Percentiles rank a stretch among this genome's conserved stretches.
Evolutionary conservation across 306 rosid genomes (phyloP).

Genomic region (Amphicarpaea edgeworthii): DNA sequence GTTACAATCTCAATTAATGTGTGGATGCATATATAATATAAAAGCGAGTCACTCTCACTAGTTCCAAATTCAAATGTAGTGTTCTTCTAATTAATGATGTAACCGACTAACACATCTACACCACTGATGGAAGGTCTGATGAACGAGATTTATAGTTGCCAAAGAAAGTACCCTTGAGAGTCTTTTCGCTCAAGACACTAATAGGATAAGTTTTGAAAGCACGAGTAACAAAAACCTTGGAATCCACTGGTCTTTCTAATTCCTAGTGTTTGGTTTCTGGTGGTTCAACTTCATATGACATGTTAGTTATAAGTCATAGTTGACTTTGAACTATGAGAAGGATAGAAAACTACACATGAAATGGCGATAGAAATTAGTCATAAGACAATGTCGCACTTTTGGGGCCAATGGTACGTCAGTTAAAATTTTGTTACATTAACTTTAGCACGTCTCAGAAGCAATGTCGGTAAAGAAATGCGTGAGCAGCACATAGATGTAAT

Average conservation of each 20-base stretch:
- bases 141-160: slow-evolving; percentile 46
- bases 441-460: neutral
- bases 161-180: slow-evolving; percentile 43
- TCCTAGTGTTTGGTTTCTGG: slow-evolving; percentile 29
- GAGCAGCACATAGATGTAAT: neutral
- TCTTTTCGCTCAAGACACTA: slow-evolving; percentile 35
- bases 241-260: slow-evolving; percentile 23
- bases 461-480: neutral
- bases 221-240: slow-evolving; percentile 29
- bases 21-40: slow-evolving; percentile 9
- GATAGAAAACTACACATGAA: neutral
- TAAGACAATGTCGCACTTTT: neutral
- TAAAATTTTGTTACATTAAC: neutral
- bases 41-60: neutral
- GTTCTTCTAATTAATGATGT: neutral
- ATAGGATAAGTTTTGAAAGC: slow-evolving; percentile 44
- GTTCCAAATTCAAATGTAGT: neutral
- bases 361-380: neutral
- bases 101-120: slow-evolving; percentile 35
- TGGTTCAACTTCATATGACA: neutral
- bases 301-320: neutral
- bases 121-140: slow-evolving; percentile 44
- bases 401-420: neutral
- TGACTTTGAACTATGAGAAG: neutral
- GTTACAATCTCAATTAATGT: slow-evolving; percentile 15